phyloP scores from a whole-genome alignment of 495 filamentous ascomycete genomes.

The Hyaloscypha finlandica region DNA sequence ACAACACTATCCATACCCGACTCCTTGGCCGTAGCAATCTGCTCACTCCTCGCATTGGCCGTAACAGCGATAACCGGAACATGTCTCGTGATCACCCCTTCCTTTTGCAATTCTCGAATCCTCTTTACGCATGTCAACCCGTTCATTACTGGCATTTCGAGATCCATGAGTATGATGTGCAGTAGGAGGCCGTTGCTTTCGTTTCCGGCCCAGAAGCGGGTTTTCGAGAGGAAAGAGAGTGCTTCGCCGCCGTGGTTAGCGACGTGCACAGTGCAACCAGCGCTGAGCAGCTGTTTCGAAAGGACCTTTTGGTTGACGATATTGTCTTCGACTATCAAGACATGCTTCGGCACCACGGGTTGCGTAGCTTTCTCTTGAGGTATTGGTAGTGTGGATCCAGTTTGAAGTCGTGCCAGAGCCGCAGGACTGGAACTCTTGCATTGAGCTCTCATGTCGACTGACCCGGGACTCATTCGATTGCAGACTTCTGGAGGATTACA shows the following conservation, averaged over 20 bases:
- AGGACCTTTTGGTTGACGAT: conserved; percentile 72
- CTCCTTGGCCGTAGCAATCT: conserved; percentile 57
- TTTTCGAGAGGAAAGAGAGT: conserved; percentile 44
- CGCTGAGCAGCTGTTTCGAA: conserved; percentile 63
- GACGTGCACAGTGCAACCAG: conserved; percentile 67
- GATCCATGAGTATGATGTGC: conserved; percentile 80
- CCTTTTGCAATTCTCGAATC: conserved; percentile 64
- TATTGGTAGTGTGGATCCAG: not conserved
- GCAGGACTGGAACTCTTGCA: conserved; percentile 35
- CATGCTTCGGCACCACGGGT: conserved; percentile 44
- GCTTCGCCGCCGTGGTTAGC: conserved; percentile 82
- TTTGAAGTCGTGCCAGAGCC: conserved; percentile 52
- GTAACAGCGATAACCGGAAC: conserved; percentile 81
- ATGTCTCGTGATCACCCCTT: conserved; percentile 55
- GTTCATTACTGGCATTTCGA: conserved; percentile 90
- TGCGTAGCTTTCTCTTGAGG: conserved; percentile 33
- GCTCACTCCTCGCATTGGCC: conserved; percentile 72
- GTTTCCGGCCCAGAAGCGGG: conserved; percentile 8
- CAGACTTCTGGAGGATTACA: conserved; percentile 50
- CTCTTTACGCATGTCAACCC: conserved; percentile 68
- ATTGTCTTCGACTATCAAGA: conserved; percentile 86
- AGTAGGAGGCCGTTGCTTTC: conserved; percentile 45
- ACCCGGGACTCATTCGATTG: conserved; percentile 34
- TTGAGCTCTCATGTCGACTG: conserved; percentile 17
- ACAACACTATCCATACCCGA: conserved; percentile 55